A percentile compares a stretch with the other conserved stretches of the same genome.
phyloP scores from a whole-genome alignment of 805 yeast genomes.

The Hanseniaspora guilliermondii region DNA sequence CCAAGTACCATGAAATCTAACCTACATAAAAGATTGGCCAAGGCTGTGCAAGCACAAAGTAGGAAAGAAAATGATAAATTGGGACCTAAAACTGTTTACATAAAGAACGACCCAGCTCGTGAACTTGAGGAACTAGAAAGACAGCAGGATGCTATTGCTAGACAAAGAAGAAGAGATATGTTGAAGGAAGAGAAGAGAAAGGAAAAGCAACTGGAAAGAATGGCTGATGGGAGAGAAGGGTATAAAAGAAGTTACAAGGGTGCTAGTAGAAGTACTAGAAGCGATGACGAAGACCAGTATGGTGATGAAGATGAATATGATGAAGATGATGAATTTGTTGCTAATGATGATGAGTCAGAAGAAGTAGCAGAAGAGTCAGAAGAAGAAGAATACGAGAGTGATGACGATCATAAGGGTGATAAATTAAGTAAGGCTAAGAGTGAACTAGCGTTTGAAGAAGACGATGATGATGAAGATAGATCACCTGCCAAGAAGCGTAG shows the following conservation, averaged over 20 bases:
- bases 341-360: conserved; percentile 23
- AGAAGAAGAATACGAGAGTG: conserved; percentile 41
- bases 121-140: conserved; percentile 57
- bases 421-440: conserved; percentile 25
- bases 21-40: conserved; percentile 69
- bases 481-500: conserved; percentile 7
- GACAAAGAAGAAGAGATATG: conserved; percentile 53
- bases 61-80: conserved; percentile 24
- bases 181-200: conserved; percentile 41
- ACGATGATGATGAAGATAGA: conserved; percentile 21
- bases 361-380: conserved; percentile 35
- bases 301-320: conserved; percentile 28
- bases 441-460: conserved; percentile 17
- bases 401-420: conserved; percentile 22
- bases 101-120: conserved; percentile 52
- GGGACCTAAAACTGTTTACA: conserved; percentile 32
- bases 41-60: conserved; percentile 38
- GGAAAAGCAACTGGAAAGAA: conserved; percentile 41
- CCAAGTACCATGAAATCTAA: conserved; percentile 85
- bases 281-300: conserved; percentile 27
- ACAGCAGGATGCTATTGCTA: conserved; percentile 49
- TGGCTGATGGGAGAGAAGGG: conserved; percentile 27
- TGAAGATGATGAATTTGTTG: conserved; percentile 22
- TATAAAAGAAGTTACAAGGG: conserved; percentile 15
- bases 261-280: conserved; percentile 4